phyloP scores from a whole-genome alignment of 2,329 filamentous ascomycete genomes.

The Fusarium xylarioides region DNA sequence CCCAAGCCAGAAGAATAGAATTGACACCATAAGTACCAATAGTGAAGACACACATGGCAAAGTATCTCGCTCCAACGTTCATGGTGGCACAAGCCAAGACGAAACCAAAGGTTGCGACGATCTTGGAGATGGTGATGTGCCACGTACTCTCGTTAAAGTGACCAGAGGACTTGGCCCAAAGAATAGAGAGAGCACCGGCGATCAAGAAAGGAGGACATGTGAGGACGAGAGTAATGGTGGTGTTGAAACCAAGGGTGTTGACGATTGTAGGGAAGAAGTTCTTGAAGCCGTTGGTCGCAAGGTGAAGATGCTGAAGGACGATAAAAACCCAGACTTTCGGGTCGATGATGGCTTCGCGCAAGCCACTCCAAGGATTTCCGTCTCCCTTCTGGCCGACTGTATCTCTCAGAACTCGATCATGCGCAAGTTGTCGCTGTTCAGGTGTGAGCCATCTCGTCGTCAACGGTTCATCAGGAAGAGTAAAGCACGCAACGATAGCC shows the following conservation, averaged over 20 bases:
- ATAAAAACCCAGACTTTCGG: conserved; percentile 43
- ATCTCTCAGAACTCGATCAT: conserved; percentile 49
- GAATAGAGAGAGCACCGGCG: conserved; percentile 44
- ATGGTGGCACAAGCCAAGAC: conserved; percentile 40
- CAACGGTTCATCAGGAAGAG: conserved; percentile 51
- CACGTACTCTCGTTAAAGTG: conserved; percentile 35
- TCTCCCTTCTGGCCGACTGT: conserved; percentile 31
- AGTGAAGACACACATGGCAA: conserved; percentile 51
- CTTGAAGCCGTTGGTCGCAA: conserved; percentile 45
- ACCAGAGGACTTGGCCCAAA: conserved; percentile 33
- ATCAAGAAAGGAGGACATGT: conserved; percentile 61
- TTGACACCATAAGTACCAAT: conserved; percentile 51
- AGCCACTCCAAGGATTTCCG: conserved; percentile 13
- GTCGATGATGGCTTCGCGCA: conserved; percentile 28
- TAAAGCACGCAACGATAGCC: conserved; percentile 46
- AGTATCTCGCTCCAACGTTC: conserved; percentile 34
- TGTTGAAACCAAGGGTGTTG: conserved; percentile 56
- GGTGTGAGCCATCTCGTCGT: conserved; percentile 50
- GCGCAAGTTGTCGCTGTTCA: conserved; percentile 54
- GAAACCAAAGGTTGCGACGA: conserved; percentile 47
- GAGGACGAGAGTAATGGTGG: conserved; percentile 58
- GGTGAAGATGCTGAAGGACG: conserved; percentile 24
- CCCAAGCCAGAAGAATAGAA: conserved; percentile 57
- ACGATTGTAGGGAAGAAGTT: conserved; percentile 51
- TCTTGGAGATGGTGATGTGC: conserved; percentile 46